Conservation (phyloP, 805 yeast species). For the Tetrapisispora taiwanensis region DNA sequence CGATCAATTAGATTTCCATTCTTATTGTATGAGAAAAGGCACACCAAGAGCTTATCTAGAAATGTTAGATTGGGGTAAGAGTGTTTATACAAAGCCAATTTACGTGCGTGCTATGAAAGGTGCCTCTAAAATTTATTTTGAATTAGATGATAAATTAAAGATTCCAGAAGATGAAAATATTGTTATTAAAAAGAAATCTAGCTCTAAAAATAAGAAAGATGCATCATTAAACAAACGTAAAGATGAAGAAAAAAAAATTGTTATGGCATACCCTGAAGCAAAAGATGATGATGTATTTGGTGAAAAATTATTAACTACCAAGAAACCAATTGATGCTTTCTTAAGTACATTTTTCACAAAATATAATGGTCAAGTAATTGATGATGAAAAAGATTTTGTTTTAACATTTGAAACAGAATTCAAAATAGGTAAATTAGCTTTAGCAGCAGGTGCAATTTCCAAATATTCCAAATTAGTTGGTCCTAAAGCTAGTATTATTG, state of each 20-base stretch:
- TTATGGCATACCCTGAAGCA: constrained; percentile 36
- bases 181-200: constrained; percentile 20
- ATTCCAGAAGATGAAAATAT: constrained; percentile 7
- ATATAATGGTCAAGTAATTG: constrained; percentile 36
- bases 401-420: constrained; percentile 24
- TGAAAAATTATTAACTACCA: constrained; percentile 29
- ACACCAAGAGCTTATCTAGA: constrained; percentile 76
- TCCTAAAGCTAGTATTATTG: constrained; percentile 15
- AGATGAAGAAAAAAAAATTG: constrained; percentile 40
- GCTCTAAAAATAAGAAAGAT: constrained; percentile 49
- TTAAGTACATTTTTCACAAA: constrained; percentile 33
- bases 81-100: constrained; percentile 56
- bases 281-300: constrained; percentile 59
- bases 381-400: constrained; percentile 25
- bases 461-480: constrained; percentile 16
- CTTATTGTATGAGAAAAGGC: constrained; percentile 82
- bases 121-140: constrained; percentile 47
- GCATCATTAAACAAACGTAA: constrained; percentile 39
- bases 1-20: constrained; percentile 93
- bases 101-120: constrained; percentile 64
- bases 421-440: constrained; percentile 23
- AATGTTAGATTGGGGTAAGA: constrained; percentile 76
- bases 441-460: constrained; percentile 22
- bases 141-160: constrained; percentile 17
- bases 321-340: constrained; percentile 37